A percentile compares a stretch with the other conserved stretches of the same genome.
Conservation (phyloP, 805 yeast species). For the Kodamaea neixiangensis region DNA sequence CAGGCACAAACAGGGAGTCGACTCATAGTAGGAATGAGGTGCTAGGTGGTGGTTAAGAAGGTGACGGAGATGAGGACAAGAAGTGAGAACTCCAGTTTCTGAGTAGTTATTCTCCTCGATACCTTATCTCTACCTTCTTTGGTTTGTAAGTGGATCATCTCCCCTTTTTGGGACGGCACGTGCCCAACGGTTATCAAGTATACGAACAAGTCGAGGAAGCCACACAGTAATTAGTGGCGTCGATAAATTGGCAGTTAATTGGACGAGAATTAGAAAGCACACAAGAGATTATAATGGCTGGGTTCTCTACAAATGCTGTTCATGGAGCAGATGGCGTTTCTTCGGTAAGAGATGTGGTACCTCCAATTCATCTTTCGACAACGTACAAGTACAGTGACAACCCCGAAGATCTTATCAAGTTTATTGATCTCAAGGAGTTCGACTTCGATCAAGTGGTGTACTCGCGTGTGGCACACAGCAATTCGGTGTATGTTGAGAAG, state of each 20-base stretch:
- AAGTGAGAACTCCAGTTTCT: too few species aligned
- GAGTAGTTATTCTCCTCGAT: too few species aligned
- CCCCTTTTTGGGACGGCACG: neutral
- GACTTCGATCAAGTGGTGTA: slow-evolving; percentile 37
- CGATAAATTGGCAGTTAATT: neutral
- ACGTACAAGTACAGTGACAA: slow-evolving; percentile 69
- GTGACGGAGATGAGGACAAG: too few species aligned
- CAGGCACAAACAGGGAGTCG: too few species aligned
- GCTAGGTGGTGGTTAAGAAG: too few species aligned
- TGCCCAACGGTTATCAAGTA: neutral
- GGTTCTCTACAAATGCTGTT: slow-evolving; percentile 55
- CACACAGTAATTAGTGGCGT: neutral
- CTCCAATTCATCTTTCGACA: slow-evolving; percentile 82
- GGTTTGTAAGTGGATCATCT: neutral
- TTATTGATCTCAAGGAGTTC: slow-evolving; percentile 23
- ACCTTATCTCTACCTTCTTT: too few species aligned
- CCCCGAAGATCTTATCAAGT: slow-evolving; percentile 55
- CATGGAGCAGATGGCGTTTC: slow-evolving; percentile 70
- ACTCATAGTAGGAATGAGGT: too few species aligned
- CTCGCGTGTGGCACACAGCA: slow-evolving; percentile 77
- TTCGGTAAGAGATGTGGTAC: slow-evolving; percentile 65
- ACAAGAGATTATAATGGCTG: slow-evolving; percentile 33
- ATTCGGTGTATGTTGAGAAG: slow-evolving; percentile 64
- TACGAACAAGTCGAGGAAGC: neutral
- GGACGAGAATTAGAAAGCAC: neutral